Evolutionary conservation across 345 rosid species (phyloP).

Genomic region (Erysimum cheiranthoides): DNA sequence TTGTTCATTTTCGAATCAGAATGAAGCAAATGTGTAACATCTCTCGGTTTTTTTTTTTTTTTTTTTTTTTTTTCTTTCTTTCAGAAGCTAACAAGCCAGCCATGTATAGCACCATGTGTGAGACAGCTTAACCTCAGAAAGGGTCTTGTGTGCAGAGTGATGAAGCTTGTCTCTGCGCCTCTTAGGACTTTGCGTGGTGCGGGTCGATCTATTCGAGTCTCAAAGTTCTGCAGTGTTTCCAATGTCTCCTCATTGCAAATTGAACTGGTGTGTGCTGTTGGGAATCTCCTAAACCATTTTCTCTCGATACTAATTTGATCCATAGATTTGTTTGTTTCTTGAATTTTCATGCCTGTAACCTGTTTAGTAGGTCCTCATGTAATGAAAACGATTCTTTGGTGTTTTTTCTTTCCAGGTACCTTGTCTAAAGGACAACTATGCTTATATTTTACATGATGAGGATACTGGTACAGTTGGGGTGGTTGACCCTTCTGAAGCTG

Average conservation of each 20-base stretch:
- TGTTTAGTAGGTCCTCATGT: neutral
- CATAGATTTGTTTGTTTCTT: neutral
- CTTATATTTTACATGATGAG: conserved; percentile 85
- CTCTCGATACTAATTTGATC: neutral
- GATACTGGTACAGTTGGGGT: conserved; percentile 98
- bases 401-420: conserved; percentile 67
- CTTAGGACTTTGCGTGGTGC: conserved; percentile 86
- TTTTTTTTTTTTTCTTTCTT: neutral
- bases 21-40: neutral
- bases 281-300: neutral
- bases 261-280: conserved; percentile 65
- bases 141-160: conserved; percentile 72
- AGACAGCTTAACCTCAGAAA: conserved; percentile 86
- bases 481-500: conserved; percentile 96
- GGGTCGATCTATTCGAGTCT: conserved; percentile 73
- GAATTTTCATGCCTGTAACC: neutral
- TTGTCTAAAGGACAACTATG: conserved; percentile 89
- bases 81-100: conserved; percentile 57
- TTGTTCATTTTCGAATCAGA: conserved; percentile 8
- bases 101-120: conserved; percentile 69
- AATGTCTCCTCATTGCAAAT: conserved; percentile 80
- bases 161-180: conserved; percentile 68
- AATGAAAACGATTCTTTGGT: neutral
- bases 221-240: conserved; percentile 85
- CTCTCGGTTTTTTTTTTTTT: neutral